These are phyloP conservation scores for Ogataea populi-albae DNA, from an alignment of 805 yeast species.

Conservation along the genomic window DNA sequence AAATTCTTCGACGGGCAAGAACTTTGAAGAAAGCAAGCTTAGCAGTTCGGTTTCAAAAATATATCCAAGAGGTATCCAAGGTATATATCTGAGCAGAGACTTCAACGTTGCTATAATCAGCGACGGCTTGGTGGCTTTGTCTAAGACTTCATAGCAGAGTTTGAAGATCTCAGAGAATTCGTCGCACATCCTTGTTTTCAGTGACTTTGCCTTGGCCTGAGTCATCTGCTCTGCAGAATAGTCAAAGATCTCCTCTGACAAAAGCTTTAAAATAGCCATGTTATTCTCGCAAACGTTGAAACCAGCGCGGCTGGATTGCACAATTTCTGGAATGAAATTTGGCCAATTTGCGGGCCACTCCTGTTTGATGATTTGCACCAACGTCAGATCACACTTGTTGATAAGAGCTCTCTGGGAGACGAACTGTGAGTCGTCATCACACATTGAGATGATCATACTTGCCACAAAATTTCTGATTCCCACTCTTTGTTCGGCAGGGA, in stretches of 20 bases:
- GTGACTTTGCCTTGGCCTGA: conserved; percentile 82
- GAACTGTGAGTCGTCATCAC: conserved; percentile 77
- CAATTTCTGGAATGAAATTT: conserved; percentile 89
- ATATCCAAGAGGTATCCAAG: conserved; percentile 91
- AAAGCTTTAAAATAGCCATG: conserved; percentile 83
- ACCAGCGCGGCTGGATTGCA: conserved; percentile 76
- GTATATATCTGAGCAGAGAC: conserved; percentile 78
- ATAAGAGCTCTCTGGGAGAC: conserved; percentile 75
- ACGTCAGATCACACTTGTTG: conserved; percentile 88
- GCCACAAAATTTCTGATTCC: conserved; percentile 94
- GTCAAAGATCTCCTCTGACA: conserved; percentile 95
- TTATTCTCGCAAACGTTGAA: conserved; percentile 96
- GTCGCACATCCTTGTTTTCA: conserved; percentile 79
- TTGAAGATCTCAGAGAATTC: conserved; percentile 93
- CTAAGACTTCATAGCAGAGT: conserved; percentile 89
- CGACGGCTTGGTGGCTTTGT: conserved; percentile 81
- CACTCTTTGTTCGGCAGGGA: conserved; percentile 82
- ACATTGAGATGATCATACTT: conserved; percentile 86
- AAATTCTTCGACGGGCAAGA: conserved; percentile 72
- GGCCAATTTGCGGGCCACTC: conserved; percentile 99
- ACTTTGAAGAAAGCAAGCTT: conserved; percentile 68
- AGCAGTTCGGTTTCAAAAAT: conserved; percentile 85
- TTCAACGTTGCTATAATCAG: conserved; percentile 81
- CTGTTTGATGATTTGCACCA: conserved; percentile 92
- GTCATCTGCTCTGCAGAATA: conserved; percentile 95